These are phyloP conservation scores for Athelia psychrophila DNA, from an alignment of 1,284 basidiomycete species.

Conservation along the genomic window DNA sequence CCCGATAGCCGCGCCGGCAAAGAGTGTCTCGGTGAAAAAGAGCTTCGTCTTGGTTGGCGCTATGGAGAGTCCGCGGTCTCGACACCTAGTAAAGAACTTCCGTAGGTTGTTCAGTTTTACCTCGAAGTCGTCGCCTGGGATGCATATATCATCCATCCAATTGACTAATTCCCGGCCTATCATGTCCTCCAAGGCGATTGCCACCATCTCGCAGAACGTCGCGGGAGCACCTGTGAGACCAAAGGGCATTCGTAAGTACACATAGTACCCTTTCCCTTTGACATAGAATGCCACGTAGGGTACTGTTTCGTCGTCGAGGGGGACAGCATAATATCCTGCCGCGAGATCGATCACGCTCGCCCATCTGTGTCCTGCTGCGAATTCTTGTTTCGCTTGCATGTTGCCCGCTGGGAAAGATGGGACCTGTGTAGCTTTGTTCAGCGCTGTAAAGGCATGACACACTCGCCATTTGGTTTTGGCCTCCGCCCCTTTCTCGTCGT, in stretches of 20 bases:
- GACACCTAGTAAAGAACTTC: constrained; percentile 7
- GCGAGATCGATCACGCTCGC: constrained; percentile 12
- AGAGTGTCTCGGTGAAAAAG: constrained; percentile 21
- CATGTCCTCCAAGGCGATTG: constrained; percentile 8
- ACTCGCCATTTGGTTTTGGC: constrained; percentile 9
- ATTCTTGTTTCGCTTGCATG: constrained; percentile 11
- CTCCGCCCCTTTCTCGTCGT: not conserved
- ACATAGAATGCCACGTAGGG: constrained; percentile 18
- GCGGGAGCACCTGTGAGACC: constrained; percentile 16
- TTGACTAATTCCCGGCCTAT: constrained; percentile 6
- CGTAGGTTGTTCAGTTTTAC: constrained; percentile 2
- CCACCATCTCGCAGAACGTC: constrained; percentile 15
- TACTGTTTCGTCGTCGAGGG: constrained; percentile 8
- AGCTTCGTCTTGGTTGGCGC: constrained; percentile 18
- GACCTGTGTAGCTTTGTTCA: constrained; percentile 15
- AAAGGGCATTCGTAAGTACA: constrained; percentile 14
- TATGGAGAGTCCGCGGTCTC: constrained; percentile 16
- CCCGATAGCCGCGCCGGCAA: constrained; percentile 28
- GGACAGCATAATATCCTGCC: constrained; percentile 15
- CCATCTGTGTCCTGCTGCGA: constrained; percentile 12
- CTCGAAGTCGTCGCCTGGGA: constrained; percentile 9
- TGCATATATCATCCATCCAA: constrained; percentile 14
- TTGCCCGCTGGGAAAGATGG: constrained; percentile 14
- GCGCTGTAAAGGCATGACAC: constrained; percentile 10
- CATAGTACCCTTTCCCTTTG: constrained; percentile 16